phyloP scores from a whole-genome alignment of 176 grass and related monocot species.

The Oryza longistaminata region DNA sequence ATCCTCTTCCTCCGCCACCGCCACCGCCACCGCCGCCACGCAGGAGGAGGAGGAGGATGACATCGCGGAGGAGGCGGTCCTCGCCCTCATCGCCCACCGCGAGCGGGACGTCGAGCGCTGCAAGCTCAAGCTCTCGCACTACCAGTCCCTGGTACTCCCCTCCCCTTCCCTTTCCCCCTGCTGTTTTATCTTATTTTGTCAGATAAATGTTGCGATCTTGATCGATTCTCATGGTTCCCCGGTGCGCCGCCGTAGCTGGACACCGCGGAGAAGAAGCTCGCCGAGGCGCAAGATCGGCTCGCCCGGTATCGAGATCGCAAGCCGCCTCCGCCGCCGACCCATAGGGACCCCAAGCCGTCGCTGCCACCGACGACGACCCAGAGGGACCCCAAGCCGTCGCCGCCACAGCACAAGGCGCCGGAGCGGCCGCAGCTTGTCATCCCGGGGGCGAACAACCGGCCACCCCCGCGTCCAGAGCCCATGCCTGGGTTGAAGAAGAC shows the following conservation, averaged over 20 bases:
- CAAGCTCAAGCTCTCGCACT: constrained; percentile 54
- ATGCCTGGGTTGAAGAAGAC: constrained; percentile 39
- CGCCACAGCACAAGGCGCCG: constrained; percentile 22
- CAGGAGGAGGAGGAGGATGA: constrained; percentile 27
- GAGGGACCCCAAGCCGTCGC: background rate
- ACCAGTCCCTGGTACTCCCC: constrained; percentile 44
- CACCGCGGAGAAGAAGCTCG: constrained; percentile 55
- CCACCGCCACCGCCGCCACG: no score
- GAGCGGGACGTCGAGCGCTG: constrained; percentile 45
- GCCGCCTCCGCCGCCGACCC: background rate
- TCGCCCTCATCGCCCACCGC: constrained; percentile 45
- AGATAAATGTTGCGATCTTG: constrained; percentile 5
- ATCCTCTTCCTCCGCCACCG: background rate
- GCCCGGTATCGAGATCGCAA: constrained; percentile 33
- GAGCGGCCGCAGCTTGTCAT: constrained; percentile 65
- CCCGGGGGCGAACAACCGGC: constrained; percentile 35
- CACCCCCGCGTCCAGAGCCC: constrained; percentile 15
- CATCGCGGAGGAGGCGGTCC: constrained; percentile 44
- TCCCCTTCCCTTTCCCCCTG: background rate
- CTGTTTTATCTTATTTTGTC: background rate
- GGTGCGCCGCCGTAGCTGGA: constrained; percentile 49
- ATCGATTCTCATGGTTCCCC: background rate
- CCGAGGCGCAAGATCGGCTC: constrained; percentile 52
- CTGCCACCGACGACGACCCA: background rate
- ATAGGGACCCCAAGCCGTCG: constrained; percentile 14